A percentile compares a stretch with the other conserved stretches of the same genome.
Evolutionary conservation across 164 flowering plant species (phyloP).

Genomic region (Chimonanthus salicifolius): DNA sequence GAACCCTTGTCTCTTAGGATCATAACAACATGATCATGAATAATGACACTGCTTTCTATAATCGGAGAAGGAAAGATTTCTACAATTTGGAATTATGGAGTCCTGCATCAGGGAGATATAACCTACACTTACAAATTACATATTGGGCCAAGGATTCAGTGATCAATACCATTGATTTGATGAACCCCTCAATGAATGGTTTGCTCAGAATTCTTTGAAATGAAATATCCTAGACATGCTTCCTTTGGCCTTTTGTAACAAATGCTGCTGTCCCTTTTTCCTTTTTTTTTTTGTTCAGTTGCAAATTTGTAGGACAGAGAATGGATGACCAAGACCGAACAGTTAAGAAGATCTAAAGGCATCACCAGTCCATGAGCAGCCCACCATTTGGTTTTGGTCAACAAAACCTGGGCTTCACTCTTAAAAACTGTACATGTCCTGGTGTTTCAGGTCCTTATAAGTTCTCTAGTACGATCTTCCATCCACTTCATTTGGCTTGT

Average conservation of each 20-base stretch:
- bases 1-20: not conserved
- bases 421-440: not conserved
- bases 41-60: not conserved
- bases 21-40: not conserved
- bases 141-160: not conserved
- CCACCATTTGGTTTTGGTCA: not conserved
- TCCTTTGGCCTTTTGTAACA: too few relatives aligned
- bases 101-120: not conserved
- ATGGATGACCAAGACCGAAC: not conserved
- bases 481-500: not conserved
- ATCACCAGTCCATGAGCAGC: not conserved
- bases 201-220: not conserved
- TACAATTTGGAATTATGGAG: not conserved
- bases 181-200: too few relatives aligned
- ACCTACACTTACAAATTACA: too few relatives aligned
- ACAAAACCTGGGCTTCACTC: too few relatives aligned
- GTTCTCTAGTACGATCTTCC: not conserved
- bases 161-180: too few relatives aligned
- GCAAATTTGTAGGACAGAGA: not conserved
- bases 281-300: too few relatives aligned
- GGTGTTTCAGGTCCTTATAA: not conserved
- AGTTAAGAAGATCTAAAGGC: not conserved
- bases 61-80: not conserved
- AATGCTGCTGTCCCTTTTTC: too few relatives aligned
- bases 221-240: too few relatives aligned